A percentile compares a stretch with the other conserved stretches of the same genome.
Conservation (phyloP, 176 grass and related monocot genomes). For the Zea mays region DNA sequence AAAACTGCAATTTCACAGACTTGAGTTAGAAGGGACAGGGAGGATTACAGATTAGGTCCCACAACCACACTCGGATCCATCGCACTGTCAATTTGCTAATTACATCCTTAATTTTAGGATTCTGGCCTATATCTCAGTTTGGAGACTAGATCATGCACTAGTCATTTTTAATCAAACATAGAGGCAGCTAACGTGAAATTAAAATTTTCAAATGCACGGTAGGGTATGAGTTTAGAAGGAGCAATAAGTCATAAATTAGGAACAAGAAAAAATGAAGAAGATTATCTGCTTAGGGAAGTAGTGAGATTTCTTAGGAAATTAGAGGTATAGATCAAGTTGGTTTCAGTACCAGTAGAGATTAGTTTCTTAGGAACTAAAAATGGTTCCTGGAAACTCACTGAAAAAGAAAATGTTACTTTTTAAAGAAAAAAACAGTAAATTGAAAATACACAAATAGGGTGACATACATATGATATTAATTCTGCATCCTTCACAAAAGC, state of each 20-base stretch:
- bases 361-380: conserved; percentile 13
- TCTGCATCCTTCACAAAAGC: conserved; percentile 87
- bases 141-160: neutral
- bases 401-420: conserved; percentile 13
- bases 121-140: neutral
- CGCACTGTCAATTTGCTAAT: neutral
- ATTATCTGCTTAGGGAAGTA: neutral
- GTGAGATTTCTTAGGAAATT: neutral
- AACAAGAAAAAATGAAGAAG: conserved; percentile 1
- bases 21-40: neutral
- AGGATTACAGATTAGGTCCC: neutral
- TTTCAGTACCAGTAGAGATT: neutral
- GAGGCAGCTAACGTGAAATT: neutral
- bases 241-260: neutral
- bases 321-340: neutral
- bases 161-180: conserved; percentile 14
- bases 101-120: neutral
- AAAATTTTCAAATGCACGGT: neutral
- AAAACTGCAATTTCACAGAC: conserved; percentile 20
- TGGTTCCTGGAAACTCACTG: conserved; percentile 6
- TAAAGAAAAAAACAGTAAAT: conserved; percentile 5
- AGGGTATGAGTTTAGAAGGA: neutral
- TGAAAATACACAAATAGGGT: conserved; percentile 26
- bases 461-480: conserved; percentile 79
- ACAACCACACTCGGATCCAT: conserved; percentile 1